Base-by-base conservation (phyloP, 2,329 filamentous ascomycete genomes). In the Pyricularia sp. region DNA sequence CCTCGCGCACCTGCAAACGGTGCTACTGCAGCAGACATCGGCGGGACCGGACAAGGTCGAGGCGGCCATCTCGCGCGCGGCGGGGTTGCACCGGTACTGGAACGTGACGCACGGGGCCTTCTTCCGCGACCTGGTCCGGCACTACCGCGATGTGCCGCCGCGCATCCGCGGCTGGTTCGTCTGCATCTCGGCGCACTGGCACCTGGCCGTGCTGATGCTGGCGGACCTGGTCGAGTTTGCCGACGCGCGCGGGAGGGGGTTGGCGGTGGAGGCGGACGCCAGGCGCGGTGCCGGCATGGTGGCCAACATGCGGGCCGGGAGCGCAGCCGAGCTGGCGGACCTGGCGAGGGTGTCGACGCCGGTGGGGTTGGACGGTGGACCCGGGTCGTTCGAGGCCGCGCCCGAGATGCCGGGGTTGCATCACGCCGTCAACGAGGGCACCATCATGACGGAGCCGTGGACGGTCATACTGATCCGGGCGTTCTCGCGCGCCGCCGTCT, bases 101-200 rank as follows among this genome's bases (percentile, higher is more conserved):
- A 83, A 85, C 69, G 73, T 74, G 26, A 79, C 81, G 0, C 86
- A 87, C 71, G 81, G 80, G 1, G 78, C 78, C 0, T 85, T 88
- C 71, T 84, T 86, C 72, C 74, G 78, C 20, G 84, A 86, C 69
- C 82, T 85, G 58, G 77, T 86, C 14, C 76, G 79, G 2, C 76
- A 84, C 70, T 85, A 86, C 70, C 78, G 83, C 36, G 72, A 75
- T 0, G 79, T 88, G 0, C 84, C 85, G 1, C 73, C 81, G 12
- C 83, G 83, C 17, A 81, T 88, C 4, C 85, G 86, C 72, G 85
- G 85, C 61, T 88, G 86, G 86, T 88, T 87, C 70, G 80, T 86
- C 17, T 83, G 85, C 68, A 80, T 88, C 28, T 78, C 82, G 0
- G 84, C 83, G 0, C 86, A 88, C 71, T 88, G 85, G 82, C 84